phyloP scores from a whole-genome alignment of 2,329 filamentous ascomycete genomes.

The Aphanoascus verrucosus region DNA sequence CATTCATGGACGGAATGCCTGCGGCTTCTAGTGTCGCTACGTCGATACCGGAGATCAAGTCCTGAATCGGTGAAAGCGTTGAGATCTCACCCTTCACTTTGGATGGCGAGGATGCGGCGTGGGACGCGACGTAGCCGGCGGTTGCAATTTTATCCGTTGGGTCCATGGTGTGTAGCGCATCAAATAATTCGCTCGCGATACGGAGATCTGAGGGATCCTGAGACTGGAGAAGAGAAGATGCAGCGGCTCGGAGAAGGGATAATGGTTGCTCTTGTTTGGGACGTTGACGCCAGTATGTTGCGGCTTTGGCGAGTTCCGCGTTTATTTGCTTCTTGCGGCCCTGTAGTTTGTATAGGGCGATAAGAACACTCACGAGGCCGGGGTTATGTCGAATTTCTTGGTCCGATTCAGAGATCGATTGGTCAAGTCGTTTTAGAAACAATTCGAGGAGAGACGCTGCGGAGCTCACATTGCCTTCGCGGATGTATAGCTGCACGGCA shows the following conservation, averaged over 20 bases:
- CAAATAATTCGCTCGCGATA: conserved; percentile 68
- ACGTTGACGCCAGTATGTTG: conserved; percentile 65
- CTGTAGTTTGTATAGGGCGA: conserved; percentile 67
- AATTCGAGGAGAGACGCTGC: conserved; percentile 66
- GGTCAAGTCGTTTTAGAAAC: conserved; percentile 62
- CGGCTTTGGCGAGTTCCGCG: conserved; percentile 64
- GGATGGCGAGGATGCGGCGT: conserved; percentile 45
- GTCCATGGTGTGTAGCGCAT: conserved; percentile 56
- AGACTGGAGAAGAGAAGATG: conserved; percentile 70
- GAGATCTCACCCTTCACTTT: conserved; percentile 30
- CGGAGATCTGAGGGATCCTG: conserved; percentile 56
- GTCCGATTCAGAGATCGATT: conserved; percentile 45
- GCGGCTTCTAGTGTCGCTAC: conserved; percentile 36
- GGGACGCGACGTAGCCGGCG: conserved; percentile 77
- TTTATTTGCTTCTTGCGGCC: conserved; percentile 63
- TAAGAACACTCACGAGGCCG: conserved; percentile 67
- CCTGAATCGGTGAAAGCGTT: conserved; percentile 31
- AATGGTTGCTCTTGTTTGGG: conserved; percentile 44
- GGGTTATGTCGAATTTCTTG: conserved; percentile 69
- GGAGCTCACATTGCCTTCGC: conserved; percentile 57
- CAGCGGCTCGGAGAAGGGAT: conserved; percentile 70
- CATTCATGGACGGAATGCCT: conserved; percentile 31
- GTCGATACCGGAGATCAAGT: conserved; percentile 36
- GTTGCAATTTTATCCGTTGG: conserved; percentile 55
- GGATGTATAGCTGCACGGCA: conserved; percentile 68